A percentile compares a stretch with the other conserved stretches of the same genome.
phyloP scores from a whole-genome alignment of 176 grass and related monocot genomes.

The Phoenix roebelenii region DNA sequence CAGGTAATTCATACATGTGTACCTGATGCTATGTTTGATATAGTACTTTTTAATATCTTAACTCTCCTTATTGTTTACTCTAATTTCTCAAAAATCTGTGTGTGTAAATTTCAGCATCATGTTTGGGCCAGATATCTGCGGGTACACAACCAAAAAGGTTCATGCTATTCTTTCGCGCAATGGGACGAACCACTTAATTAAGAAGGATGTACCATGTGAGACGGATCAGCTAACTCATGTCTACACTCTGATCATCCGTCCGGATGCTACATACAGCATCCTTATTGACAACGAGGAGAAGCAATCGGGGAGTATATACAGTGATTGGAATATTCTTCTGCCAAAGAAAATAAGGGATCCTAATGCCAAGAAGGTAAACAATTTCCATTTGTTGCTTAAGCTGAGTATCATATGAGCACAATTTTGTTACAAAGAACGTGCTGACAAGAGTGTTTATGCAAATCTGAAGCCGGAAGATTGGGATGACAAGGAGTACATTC shows the following conservation, averaged over 20 bases:
- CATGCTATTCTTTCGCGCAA: slow-evolving; percentile 34
- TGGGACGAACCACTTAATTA: slow-evolving; percentile 38
- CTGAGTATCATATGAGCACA: neutral
- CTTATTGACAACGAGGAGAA: slow-evolving; percentile 38
- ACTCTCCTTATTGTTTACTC: no score
- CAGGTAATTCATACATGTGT: no score
- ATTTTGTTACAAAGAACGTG: neutral
- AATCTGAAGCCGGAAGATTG: slow-evolving; percentile 74
- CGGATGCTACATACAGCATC: slow-evolving; percentile 38
- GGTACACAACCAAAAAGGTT: slow-evolving; percentile 31
- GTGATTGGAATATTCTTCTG: slow-evolving; percentile 38
- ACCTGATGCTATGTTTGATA: no score
- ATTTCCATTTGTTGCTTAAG: no score
- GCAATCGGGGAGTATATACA: slow-evolving; percentile 33
- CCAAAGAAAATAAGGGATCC: slow-evolving; percentile 50
- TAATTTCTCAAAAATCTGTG: no score
- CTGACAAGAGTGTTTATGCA: neutral
- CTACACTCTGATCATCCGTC: slow-evolving; percentile 37
- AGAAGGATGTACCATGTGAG: slow-evolving; percentile 43
- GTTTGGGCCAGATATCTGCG: no score
- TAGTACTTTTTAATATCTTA: no score
- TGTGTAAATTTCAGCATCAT: no score
- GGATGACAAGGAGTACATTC: slow-evolving; percentile 94
- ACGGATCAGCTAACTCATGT: slow-evolving; percentile 42
- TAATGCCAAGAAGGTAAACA: slow-evolving; percentile 30